Conservation (phyloP, 441 rosid genomes). For the Populus hybrid region DNA sequence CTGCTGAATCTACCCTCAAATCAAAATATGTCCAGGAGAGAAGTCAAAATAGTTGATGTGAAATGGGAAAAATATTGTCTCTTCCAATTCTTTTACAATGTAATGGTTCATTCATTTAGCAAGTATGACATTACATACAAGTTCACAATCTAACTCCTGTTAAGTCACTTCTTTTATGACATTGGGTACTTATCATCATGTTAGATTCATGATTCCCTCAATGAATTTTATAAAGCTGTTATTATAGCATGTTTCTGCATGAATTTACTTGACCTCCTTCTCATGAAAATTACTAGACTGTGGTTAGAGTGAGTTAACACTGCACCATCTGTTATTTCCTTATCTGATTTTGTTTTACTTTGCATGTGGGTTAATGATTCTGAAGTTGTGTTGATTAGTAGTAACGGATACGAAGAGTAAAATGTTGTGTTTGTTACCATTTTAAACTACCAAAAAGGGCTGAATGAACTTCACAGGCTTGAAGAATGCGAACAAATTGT, state of each 20-base stretch:
- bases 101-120: slow-evolving; percentile 1
- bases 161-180: neutral
- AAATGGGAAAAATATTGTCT: neutral
- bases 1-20: slow-evolving; percentile 4
- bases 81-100: neutral
- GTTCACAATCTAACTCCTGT: neutral
- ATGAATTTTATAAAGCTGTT: neutral
- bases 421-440: too few relatives aligned
- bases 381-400: too few relatives aligned
- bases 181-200: neutral
- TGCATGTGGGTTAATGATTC: too few relatives aligned
- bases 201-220: neutral
- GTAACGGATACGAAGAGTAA: too few relatives aligned
- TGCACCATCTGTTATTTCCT: too few relatives aligned
- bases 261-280: neutral
- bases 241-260: neutral
- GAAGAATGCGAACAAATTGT: too few relatives aligned
- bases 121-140: neutral
- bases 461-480: too few relatives aligned
- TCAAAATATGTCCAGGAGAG: slow-evolving; percentile 2
- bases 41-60: neutral
- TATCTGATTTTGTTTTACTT: too few relatives aligned
- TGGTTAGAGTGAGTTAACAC: too few relatives aligned
- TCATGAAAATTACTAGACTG: too few relatives aligned
- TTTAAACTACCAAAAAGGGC: too few relatives aligned